Evolutionary conservation across 2,329 filamentous ascomycete species (phyloP).

Genomic region (Cladophialophora carrionii): DNA sequence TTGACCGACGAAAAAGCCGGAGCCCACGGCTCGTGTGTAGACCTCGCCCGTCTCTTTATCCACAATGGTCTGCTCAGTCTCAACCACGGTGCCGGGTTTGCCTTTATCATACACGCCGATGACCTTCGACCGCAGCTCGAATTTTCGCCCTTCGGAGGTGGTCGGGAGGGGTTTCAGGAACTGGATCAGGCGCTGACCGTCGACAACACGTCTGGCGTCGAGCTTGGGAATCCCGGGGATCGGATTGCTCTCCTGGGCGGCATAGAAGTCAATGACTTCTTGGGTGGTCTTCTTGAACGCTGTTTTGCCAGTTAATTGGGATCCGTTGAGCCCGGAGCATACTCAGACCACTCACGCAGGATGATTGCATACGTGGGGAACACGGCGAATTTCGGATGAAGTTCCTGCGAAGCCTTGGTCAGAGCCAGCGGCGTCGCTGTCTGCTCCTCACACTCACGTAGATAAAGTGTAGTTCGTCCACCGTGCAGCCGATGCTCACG

Average conservation of each 20-base stretch:
- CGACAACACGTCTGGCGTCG: slow-evolving; percentile 73
- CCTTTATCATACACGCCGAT: slow-evolving; percentile 90
- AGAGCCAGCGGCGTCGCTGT: neutral
- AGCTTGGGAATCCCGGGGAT: slow-evolving; percentile 79
- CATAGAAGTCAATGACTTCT: slow-evolving; percentile 85
- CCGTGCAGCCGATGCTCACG: slow-evolving; percentile 78
- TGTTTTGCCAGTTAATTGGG: slow-evolving; percentile 35
- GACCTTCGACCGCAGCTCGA: slow-evolving; percentile 76
- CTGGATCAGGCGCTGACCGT: slow-evolving; percentile 79
- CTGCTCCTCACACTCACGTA: slow-evolving; percentile 62
- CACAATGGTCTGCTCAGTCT: slow-evolving; percentile 76
- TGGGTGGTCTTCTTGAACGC: slow-evolving; percentile 76
- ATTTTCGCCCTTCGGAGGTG: slow-evolving; percentile 69
- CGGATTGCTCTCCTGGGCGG: slow-evolving; percentile 63
- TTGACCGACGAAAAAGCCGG: slow-evolving; percentile 78
- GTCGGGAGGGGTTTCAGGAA: slow-evolving; percentile 76
- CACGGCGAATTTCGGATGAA: slow-evolving; percentile 81
- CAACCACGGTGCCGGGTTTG: slow-evolving; percentile 77
- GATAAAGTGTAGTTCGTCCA: slow-evolving; percentile 88
- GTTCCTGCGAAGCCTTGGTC: slow-evolving; percentile 59
- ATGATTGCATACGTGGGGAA: slow-evolving; percentile 89
- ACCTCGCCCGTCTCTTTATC: slow-evolving; percentile 70
- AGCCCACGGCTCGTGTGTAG: slow-evolving; percentile 70
- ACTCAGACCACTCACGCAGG: slow-evolving; percentile 61
- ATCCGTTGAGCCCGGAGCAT: neutral